These are phyloP conservation scores for Ascochyta rabiei DNA, from an alignment of 2,329 filamentous ascomycete genomes.

Conservation along the genomic window DNA sequence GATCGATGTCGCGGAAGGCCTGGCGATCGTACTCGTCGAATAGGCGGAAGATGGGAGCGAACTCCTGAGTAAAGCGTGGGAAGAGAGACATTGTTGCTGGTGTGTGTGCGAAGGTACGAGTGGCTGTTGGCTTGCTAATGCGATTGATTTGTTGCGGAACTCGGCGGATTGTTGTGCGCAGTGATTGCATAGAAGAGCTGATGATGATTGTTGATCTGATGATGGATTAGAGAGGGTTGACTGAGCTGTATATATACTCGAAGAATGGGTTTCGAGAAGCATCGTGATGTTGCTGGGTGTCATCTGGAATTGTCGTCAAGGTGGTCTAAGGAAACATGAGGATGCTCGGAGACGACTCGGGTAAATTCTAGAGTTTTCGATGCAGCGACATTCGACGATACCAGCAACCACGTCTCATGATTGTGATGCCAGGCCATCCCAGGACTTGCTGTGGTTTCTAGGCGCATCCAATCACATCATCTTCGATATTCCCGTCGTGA, in stretches of 20 bases:
- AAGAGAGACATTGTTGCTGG: slow-evolving; percentile 50
- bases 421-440: neutral
- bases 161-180: slow-evolving; percentile 41
- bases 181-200: slow-evolving; percentile 45
- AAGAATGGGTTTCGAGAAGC: slow-evolving; percentile 34
- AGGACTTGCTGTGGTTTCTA: neutral
- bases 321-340: slow-evolving; percentile 22
- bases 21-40: slow-evolving; percentile 55
- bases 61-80: slow-evolving; percentile 50
- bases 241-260: slow-evolving; percentile 38
- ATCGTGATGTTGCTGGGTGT: slow-evolving; percentile 19
- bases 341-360: slow-evolving; percentile 33
- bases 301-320: slow-evolving; percentile 11
- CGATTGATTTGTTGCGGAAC: slow-evolving; percentile 40
- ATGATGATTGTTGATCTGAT: slow-evolving; percentile 33
- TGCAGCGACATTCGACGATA: slow-evolving; percentile 15
- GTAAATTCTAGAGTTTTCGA: slow-evolving; percentile 31
- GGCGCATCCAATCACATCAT: neutral
- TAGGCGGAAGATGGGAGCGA: slow-evolving; percentile 55
- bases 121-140: slow-evolving; percentile 34
- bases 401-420: neutral
- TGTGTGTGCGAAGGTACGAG: slow-evolving; percentile 30
- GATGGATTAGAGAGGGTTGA: slow-evolving; percentile 17
- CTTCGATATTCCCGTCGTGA: neutral
- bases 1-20: slow-evolving; percentile 36